A percentile compares a stretch with the other conserved stretches of the same genome.
Evolutionary conservation across 78 protist genomes (phyloP).

Genomic region (Guillardia theta): DNA sequence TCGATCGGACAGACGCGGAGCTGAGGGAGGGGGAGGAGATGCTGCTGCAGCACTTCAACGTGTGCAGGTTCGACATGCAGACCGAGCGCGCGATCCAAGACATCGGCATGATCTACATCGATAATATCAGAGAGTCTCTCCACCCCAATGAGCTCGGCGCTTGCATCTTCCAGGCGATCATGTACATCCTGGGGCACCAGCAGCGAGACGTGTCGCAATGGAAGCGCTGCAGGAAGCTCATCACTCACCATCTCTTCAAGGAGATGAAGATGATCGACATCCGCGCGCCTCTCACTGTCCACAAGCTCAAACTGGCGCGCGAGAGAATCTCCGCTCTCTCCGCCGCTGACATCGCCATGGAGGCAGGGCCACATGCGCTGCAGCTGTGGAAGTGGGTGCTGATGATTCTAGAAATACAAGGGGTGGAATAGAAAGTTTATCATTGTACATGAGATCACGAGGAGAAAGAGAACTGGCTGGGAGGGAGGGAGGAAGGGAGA

Average conservation of each 20-base stretch:
- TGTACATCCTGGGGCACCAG: conserved; percentile 29
- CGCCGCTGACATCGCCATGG: not conserved
- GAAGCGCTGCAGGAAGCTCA: not conserved
- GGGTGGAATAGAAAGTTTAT: too few relatives aligned
- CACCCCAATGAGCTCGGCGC: not conserved
- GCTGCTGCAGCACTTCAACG: not conserved
- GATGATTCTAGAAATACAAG: not conserved
- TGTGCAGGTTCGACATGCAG: not conserved
- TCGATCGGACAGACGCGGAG: too few relatives aligned
- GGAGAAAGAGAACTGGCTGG: too few relatives aligned
- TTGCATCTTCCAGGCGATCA: not conserved
- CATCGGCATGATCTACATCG: not conserved
- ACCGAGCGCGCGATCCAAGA: not conserved
- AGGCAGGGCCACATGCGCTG: not conserved
- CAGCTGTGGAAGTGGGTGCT: not conserved
- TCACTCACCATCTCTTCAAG: not conserved
- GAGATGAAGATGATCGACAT: not conserved
- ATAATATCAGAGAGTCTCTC: too few relatives aligned
- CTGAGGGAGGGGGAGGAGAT: not conserved
- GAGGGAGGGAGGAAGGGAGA: not conserved
- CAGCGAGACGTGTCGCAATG: not conserved
- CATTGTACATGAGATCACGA: too few relatives aligned
- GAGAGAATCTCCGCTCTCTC: not conserved
- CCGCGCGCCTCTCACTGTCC: not conserved
- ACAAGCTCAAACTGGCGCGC: not conserved